These are phyloP conservation scores for Rutstroemia sydowiana DNA, from an alignment of 2,329 filamentous ascomycete species.

Conservation along the genomic window DNA sequence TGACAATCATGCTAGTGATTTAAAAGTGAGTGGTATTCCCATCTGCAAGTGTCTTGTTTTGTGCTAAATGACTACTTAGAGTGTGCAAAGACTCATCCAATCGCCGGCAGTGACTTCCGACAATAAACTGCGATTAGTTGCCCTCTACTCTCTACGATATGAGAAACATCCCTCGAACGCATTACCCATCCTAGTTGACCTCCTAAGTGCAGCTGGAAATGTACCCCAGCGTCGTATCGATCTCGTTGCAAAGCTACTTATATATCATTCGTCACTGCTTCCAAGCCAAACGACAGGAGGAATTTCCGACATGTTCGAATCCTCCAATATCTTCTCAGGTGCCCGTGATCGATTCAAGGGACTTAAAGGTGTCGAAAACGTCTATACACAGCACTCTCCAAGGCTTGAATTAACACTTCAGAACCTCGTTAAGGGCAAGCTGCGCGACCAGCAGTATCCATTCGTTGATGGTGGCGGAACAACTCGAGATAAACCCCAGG, in stretches of 20 bases:
- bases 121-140: conserved; percentile 83
- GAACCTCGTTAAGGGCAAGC: conserved; percentile 82
- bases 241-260: conserved; percentile 72
- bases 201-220: conserved; percentile 77
- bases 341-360: conserved; percentile 86
- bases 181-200: conserved; percentile 75
- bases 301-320: conserved; percentile 88
- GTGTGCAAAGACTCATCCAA: conserved; percentile 79
- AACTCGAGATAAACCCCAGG: conserved; percentile 91
- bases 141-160: conserved; percentile 92
- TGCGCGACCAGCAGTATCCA: conserved; percentile 83
- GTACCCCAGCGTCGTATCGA: conserved; percentile 69
- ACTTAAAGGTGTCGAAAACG: conserved; percentile 94
- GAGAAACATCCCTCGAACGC: conserved; percentile 79
- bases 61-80: conserved; percentile 39
- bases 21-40: conserved; percentile 56
- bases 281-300: conserved; percentile 67
- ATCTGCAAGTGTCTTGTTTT: not conserved
- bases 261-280: conserved; percentile 82
- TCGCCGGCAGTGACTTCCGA: conserved; percentile 68
- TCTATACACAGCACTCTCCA: conserved; percentile 96
- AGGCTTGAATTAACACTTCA: conserved; percentile 81
- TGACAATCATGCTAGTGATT: conserved; percentile 83
- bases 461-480: conserved; percentile 84
- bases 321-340: conserved; percentile 81